Conservation (phyloP, 2,329 filamentous ascomycete genomes). For the Balansia obtecta region DNA sequence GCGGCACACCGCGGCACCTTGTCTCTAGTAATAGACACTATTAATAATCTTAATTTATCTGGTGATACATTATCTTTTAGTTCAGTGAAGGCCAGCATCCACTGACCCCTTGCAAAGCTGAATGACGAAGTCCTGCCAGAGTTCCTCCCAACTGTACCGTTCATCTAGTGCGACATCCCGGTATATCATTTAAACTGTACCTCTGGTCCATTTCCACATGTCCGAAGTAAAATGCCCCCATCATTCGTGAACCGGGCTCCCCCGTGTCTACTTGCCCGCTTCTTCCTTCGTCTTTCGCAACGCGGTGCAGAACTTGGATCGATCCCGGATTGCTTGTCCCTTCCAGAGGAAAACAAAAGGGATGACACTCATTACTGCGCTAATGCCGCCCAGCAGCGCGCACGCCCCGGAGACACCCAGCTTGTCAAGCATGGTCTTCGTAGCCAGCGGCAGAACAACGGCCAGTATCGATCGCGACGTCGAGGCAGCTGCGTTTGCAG, state of each 20-base stretch:
- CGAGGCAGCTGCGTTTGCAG: conserved; percentile 73
- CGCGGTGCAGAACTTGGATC: conserved; percentile 50
- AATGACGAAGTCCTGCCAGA: neutral
- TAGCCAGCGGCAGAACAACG: conserved; percentile 51
- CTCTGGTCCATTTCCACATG: neutral
- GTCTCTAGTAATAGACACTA: neutral
- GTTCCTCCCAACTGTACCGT: neutral
- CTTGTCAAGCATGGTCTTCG: conserved; percentile 33
- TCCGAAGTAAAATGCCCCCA: neutral
- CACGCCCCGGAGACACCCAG: conserved; percentile 38
- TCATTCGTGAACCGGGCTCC: neutral
- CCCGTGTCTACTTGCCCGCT: conserved; percentile 22
- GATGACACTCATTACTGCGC: conserved; percentile 35
- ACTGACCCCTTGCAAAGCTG: neutral
- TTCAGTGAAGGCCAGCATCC: neutral
- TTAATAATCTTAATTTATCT: neutral
- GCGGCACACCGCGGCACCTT: neutral
- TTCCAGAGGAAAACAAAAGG: conserved; percentile 44
- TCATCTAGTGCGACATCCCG: too few relatives aligned
- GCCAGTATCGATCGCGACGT: conserved; percentile 90
- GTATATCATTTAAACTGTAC: neutral
- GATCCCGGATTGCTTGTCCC: conserved; percentile 39
- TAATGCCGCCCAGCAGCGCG: conserved; percentile 38
- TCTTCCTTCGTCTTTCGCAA: conserved; percentile 38
- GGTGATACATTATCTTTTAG: neutral